Base-by-base conservation (phyloP, 2,329 filamentous ascomycete species). In the Pseudocercospora macadamiae region DNA sequence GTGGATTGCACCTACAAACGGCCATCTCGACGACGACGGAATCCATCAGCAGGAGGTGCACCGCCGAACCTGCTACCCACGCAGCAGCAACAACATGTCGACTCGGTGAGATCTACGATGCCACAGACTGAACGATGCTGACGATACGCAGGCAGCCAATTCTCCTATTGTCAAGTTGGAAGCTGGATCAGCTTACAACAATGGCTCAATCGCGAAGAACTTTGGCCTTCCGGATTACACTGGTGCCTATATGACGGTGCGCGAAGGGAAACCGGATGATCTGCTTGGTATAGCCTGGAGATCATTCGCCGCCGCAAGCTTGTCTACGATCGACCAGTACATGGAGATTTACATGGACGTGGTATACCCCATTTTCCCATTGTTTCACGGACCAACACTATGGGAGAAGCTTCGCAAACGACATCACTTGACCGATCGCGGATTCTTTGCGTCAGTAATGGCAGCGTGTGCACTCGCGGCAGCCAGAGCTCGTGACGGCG, bases 351-450 rank as follows among this genome's bases (percentile, higher is more conserved):
- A 82, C 71, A 80, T 81, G 67, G 78, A 82, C 57, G 75, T 81
- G 42, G 77, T 82, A n/a, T 83, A 83, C 67, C 81, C 81, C 1
- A 78, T 83, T 49, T 80, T 82, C 59, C 81, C 81, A 3, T 70
- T 83, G 23, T 83, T 83, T 63, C 79, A 83, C 64, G 75, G 75
- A 32, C 73, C 74, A n/a, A 77, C 76, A 16, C 74, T 80, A 42
- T 67, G 74, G 23, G 66, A 74, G 8, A 74, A 73, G 42, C 67
- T 82, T n/a, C 64, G 74, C 5, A 68, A 73, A 10, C 71, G 73
- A 16, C 75, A 82, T n/a, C 78, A 83, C 64, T 71, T 76, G 5
- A 69, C 62, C 3, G 72, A 79, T 59, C 74, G 73, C 23, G 68
- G 74, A 5, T 73, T 82, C 26, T 83, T 82, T 64, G 77, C 79